These are phyloP conservation scores for Multifurca ochricompacta DNA, from an alignment of 768 basidiomycete species.

Conservation along the genomic window DNA sequence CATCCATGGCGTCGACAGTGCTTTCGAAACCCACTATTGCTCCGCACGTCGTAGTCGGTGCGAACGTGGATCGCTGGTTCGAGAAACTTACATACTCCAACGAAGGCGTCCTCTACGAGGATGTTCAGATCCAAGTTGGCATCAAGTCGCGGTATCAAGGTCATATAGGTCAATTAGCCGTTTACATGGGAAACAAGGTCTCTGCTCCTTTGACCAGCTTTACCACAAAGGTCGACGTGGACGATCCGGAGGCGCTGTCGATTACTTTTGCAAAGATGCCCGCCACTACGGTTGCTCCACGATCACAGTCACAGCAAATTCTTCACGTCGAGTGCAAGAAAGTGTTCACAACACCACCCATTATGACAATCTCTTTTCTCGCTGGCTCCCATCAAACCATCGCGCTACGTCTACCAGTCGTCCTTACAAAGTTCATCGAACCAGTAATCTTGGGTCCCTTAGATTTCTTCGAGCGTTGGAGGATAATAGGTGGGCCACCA, in stretches of 20 bases:
- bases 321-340: constrained; percentile 94
- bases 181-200: constrained; percentile 96
- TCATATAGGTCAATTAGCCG: constrained; percentile 85
- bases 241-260: constrained; percentile 67
- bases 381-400: constrained; percentile 88
- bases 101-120: constrained; percentile 94
- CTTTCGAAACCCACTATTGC: constrained; percentile 10
- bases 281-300: constrained; percentile 67
- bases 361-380: constrained; percentile 82
- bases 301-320: constrained; percentile 87
- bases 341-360: constrained; percentile 66
- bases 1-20: neutral
- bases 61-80: constrained; percentile 85
- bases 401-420: constrained; percentile 76
- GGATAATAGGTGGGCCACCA: constrained; percentile 91
- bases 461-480: constrained; percentile 98
- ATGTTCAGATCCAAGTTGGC: constrained; percentile 91
- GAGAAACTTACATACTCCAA: constrained; percentile 68
- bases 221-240: constrained; percentile 70
- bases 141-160: constrained; percentile 96
- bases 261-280: constrained; percentile 89
- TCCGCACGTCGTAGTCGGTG: constrained; percentile 54
- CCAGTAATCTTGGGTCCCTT: constrained; percentile 74
- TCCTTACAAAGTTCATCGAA: constrained; percentile 88
- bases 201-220: constrained; percentile 85